A percentile compares a stretch with the other conserved stretches of the same genome.
These are phyloP conservation scores for Phytophthora pistaciae DNA, from an alignment of 352 stramenopile species.

Conservation along the genomic window DNA sequence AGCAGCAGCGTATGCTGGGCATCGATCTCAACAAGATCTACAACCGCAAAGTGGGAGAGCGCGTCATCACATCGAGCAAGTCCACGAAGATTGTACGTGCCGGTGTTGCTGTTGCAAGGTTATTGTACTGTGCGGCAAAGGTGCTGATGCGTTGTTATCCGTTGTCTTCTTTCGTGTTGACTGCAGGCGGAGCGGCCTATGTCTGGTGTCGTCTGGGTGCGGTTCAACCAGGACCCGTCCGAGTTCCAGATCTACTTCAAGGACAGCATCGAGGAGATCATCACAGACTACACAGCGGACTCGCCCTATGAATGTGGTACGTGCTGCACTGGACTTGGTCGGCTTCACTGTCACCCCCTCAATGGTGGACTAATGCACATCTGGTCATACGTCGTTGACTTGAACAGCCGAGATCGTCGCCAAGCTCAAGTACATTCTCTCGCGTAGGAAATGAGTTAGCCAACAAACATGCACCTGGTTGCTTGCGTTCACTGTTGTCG, in stretches of 20 bases:
- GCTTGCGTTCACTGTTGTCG: neutral
- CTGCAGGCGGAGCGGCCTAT: slow-evolving; percentile 84
- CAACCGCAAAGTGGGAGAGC: slow-evolving; percentile 91
- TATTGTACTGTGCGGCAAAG: neutral
- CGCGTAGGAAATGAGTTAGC: slow-evolving; percentile 68
- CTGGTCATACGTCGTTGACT: slow-evolving; percentile 19
- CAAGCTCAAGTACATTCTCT: slow-evolving; percentile 93
- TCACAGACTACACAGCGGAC: slow-evolving; percentile 86
- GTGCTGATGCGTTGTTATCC: slow-evolving; percentile 2
- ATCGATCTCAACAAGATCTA: slow-evolving; percentile 92
- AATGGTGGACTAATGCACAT: slow-evolving; percentile 14
- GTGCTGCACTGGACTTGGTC: slow-evolving; percentile 19
- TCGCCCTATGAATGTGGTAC: slow-evolving; percentile 91
- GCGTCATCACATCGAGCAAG: slow-evolving; percentile 90
- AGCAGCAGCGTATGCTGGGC: slow-evolving; percentile 89
- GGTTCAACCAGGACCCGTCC: slow-evolving; percentile 86
- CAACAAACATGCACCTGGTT: neutral
- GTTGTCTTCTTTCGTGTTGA: slow-evolving; percentile 2
- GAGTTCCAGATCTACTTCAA: slow-evolving; percentile 93
- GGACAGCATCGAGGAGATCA: slow-evolving; percentile 89
- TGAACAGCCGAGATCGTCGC: slow-evolving; percentile 86
- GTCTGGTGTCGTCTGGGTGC: slow-evolving; percentile 87
- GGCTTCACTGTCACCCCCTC: neutral
- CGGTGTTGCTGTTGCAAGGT: neutral
- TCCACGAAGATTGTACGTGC: slow-evolving; percentile 90